These are phyloP conservation scores for Monascus purpureus DNA, from an alignment of 495 filamentous ascomycete genomes.

Conservation along the genomic window DNA sequence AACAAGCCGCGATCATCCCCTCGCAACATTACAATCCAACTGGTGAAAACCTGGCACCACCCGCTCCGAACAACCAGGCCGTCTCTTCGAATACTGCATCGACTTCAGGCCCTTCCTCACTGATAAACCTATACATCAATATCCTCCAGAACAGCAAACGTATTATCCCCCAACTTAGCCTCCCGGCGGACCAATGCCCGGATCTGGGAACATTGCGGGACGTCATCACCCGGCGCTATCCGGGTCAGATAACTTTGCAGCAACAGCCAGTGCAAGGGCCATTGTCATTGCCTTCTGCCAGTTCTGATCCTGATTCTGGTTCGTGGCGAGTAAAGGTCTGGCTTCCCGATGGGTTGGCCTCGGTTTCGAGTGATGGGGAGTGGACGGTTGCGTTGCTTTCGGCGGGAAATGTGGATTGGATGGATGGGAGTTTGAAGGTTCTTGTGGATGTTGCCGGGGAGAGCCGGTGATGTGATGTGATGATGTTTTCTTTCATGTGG, in stretches of 20 bases:
- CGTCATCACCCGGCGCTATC: slow-evolving; percentile 18
- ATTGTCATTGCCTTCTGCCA: slow-evolving; percentile 15
- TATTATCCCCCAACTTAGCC: slow-evolving; percentile 22
- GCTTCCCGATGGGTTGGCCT: slow-evolving; percentile 26
- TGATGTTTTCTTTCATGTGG: not conserved
- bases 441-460: slow-evolving; percentile 24
- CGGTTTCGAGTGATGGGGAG: slow-evolving; percentile 25
- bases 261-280: too few relatives aligned
- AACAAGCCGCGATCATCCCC: not conserved
- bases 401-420: slow-evolving; percentile 35
- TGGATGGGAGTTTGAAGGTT: slow-evolving; percentile 36
- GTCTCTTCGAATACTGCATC: not conserved
- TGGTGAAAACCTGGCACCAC: not conserved
- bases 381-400: slow-evolving; percentile 30
- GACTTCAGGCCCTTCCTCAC: not conserved
- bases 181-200: slow-evolving; percentile 22
- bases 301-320: slow-evolving; percentile 4
- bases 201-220: slow-evolving; percentile 20
- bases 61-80: slow-evolving; percentile 2
- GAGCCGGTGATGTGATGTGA: not conserved
- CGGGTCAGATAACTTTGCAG: too few relatives aligned
- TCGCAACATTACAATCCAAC: not conserved
- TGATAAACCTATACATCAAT: slow-evolving; percentile 24
- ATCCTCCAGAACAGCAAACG: slow-evolving; percentile 29
- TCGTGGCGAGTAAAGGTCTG: slow-evolving; percentile 27